Conservation (phyloP, 345 rosid genomes). For the Eucalyptus cladocalyx region DNA sequence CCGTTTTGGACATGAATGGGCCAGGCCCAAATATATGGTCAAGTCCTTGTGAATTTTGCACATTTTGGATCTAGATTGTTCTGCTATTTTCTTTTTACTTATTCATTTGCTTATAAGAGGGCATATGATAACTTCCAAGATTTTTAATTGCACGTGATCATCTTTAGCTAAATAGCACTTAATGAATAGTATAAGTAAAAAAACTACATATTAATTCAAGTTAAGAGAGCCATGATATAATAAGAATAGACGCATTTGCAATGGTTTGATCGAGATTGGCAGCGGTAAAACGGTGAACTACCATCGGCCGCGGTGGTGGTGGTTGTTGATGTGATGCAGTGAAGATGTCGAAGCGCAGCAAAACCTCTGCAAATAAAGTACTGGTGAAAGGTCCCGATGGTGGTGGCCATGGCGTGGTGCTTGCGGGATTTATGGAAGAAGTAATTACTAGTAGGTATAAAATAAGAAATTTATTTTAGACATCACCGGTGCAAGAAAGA, state of each 20-base stretch:
- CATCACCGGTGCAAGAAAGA: neutral
- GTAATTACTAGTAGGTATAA: neutral
- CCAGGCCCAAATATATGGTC: neutral
- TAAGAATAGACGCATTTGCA: neutral
- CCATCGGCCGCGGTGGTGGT: accelerated
- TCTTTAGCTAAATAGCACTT: neutral
- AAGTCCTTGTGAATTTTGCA: neutral
- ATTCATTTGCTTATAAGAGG: neutral
- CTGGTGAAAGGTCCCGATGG: neutral
- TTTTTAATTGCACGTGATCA: neutral
- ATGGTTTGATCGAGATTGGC: neutral
- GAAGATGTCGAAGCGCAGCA: neutral
- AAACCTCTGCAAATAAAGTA: neutral
- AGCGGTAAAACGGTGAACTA: neutral
- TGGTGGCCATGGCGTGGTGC: neutral
- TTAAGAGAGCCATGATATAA: neutral
- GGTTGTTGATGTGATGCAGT: neutral
- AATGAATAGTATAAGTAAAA: neutral
- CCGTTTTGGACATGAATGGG: neutral
- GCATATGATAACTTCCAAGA: neutral
- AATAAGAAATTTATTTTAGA: neutral
- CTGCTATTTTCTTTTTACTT: neutral
- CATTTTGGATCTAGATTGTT: neutral
- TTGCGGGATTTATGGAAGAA: neutral
- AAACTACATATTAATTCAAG: neutral